Percentiles rank a stretch among this genome's conserved stretches.
These are phyloP conservation scores for Eremochloa ophiuroides DNA, from an alignment of 176 grass and related monocot species.

Conservation along the genomic window DNA sequence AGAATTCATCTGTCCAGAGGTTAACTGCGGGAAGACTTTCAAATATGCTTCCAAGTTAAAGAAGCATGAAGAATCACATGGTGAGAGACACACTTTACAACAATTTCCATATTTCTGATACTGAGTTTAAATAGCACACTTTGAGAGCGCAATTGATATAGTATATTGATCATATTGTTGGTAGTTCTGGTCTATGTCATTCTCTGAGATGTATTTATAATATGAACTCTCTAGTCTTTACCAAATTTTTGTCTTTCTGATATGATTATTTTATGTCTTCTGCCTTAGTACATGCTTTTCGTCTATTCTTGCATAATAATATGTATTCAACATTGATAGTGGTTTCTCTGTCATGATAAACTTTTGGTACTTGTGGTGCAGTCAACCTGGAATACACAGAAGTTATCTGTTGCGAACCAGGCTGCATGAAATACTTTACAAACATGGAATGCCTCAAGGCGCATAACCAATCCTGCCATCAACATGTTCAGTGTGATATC, in stretches of 20 bases:
- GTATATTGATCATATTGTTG: background rate
- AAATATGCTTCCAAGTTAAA: conserved; percentile 61
- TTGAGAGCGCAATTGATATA: background rate
- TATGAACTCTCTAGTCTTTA: background rate
- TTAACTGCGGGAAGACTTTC: conserved; percentile 59
- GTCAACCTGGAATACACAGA: conserved; percentile 65
- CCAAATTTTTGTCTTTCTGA: background rate
- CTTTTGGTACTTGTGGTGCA: conserved; percentile 22
- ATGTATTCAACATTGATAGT: background rate
- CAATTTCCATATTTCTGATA: conserved; percentile 5
- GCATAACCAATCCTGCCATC: conserved; percentile 58
- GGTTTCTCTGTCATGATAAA: background rate
- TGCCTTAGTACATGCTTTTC: background rate
- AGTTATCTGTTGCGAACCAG: conserved; percentile 59
- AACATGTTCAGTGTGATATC: conserved; percentile 46
- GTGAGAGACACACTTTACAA: conserved; percentile 28
- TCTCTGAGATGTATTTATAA: background rate
- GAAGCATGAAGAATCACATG: conserved; percentile 73
- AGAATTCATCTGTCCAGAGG: conserved; percentile 51
- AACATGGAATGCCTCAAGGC: conserved; percentile 58
- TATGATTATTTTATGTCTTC: background rate
- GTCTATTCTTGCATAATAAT: background rate
- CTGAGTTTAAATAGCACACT: background rate
- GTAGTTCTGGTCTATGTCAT: background rate
- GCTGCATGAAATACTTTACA: conserved; percentile 58